phyloP scores from a whole-genome alignment of 2,329 filamentous ascomycete species.

The Pleoardoris graminearum region DNA sequence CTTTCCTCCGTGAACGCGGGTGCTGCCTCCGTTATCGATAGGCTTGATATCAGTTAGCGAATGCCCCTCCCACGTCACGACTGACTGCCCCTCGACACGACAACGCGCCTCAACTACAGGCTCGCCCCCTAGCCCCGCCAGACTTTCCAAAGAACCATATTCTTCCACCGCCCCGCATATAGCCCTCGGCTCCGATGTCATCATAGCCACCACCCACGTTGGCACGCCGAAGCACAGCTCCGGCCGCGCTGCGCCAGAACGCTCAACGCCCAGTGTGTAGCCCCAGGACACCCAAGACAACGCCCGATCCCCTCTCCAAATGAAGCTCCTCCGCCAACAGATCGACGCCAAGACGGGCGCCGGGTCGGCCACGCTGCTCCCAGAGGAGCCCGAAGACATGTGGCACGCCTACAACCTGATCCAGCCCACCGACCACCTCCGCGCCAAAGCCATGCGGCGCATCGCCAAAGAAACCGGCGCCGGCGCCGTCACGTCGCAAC shows the following conservation, averaged over 20 bases:
- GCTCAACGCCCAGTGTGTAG: no score
- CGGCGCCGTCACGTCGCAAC: conserved; percentile 64
- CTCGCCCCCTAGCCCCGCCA: background rate
- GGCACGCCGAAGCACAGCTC: no score
- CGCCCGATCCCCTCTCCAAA: conserved; percentile 35
- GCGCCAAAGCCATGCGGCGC: conserved; percentile 67
- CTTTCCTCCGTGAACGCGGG: no score
- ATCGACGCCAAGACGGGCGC: conserved; percentile 67
- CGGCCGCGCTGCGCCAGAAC: no score
- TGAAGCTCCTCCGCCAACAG: conserved; percentile 69
- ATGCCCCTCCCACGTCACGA: conserved; percentile 7
- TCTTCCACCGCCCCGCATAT: background rate
- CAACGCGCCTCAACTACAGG: background rate
- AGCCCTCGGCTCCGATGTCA: background rate
- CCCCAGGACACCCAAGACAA: no score
- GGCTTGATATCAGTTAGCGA: no score
- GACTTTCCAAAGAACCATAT: background rate
- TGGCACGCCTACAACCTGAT: conserved; percentile 79
- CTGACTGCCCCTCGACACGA: conserved; percentile 8
- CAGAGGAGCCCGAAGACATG: conserved; percentile 78
- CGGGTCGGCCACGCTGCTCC: conserved; percentile 66
- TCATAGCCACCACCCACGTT: no score
- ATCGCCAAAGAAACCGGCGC: conserved; percentile 64
- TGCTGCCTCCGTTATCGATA: no score
- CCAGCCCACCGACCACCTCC: conserved; percentile 65